Conservation (phyloP, 129 eudicot species). For the Saposhnikovia divaricata region DNA sequence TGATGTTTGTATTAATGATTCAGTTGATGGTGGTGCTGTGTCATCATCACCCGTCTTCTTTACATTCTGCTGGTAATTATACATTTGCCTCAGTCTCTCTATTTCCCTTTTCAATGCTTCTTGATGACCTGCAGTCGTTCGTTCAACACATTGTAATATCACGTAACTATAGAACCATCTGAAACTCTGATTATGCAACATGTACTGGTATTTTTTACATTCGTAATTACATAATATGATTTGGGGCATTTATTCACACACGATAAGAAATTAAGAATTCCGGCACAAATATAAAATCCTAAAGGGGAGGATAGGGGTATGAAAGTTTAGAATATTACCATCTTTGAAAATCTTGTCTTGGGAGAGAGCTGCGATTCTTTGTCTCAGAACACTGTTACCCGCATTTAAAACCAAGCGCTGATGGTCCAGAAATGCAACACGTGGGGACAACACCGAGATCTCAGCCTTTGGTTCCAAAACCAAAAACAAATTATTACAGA, state of each 20-base stretch:
- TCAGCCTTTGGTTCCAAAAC: constrained; percentile 48
- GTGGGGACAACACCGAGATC: constrained; percentile 76
- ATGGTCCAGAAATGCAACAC: constrained; percentile 88
- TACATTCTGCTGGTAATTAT: constrained; percentile 53
- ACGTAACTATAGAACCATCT: neutral
- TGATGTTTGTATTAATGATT: neutral
- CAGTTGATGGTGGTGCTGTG: constrained; percentile 5
- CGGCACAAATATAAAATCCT: neutral
- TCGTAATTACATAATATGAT: no score
- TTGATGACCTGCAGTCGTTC: constrained; percentile 62
- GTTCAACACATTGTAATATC: neutral
- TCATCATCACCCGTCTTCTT: constrained; percentile 41
- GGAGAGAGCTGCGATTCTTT: constrained; percentile 85
- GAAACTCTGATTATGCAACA: neutral
- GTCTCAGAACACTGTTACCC: constrained; percentile 83
- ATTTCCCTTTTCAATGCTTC: constrained; percentile 89
- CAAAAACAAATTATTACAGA: neutral
- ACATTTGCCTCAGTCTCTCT: constrained; percentile 79
- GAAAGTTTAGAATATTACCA: constrained; percentile 29
- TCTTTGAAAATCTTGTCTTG: constrained; percentile 94
- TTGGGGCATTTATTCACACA: neutral
- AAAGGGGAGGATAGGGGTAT: neutral
- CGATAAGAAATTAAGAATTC: no score
- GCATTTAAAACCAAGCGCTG: constrained; percentile 76
- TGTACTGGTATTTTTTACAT: neutral